phyloP scores from a whole-genome alignment of 2,329 filamentous ascomycete genomes.

The Xylariaceae sp. region DNA sequence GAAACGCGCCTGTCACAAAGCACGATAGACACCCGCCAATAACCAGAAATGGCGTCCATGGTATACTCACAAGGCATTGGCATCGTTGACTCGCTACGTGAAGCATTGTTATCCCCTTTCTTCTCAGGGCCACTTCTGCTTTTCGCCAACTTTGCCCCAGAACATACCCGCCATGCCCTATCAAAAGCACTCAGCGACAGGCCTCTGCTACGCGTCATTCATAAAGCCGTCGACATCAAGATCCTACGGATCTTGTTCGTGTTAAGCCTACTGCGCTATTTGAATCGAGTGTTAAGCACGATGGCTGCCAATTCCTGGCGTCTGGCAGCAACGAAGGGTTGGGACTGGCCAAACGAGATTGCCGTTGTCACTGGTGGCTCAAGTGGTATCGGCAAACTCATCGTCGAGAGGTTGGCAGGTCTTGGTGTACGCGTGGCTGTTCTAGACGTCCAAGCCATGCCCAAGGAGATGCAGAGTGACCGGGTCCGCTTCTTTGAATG shows the following conservation, averaged over 20 bases:
- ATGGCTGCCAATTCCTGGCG: slow-evolving; percentile 15
- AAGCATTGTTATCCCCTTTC: slow-evolving; percentile 11
- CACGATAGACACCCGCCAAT: no score
- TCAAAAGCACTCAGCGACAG: slow-evolving; percentile 1
- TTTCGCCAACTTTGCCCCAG: slow-evolving; percentile 8
- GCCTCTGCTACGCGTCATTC: background rate
- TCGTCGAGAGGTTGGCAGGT: slow-evolving; percentile 12
- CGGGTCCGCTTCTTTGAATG: slow-evolving; percentile 14
- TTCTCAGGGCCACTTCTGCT: slow-evolving; percentile 14
- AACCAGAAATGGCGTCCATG: slow-evolving; percentile 6
- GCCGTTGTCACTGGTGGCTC: slow-evolving; percentile 17
- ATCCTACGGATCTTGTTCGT: slow-evolving; percentile 10
- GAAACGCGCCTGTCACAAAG: no score
- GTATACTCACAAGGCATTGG: slow-evolving; percentile 5
- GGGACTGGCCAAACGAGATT: slow-evolving; percentile 19
- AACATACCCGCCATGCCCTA: slow-evolving; percentile 4
- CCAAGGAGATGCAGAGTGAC: slow-evolving; percentile 10
- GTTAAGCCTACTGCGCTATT: slow-evolving; percentile 3
- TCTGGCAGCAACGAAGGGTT: slow-evolving; percentile 10
- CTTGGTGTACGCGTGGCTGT: slow-evolving; percentile 13
- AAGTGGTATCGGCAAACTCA: slow-evolving; percentile 14
- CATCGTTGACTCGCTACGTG: background rate
- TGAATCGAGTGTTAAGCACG: slow-evolving; percentile 9
- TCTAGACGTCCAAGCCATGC: slow-evolving; percentile 13
- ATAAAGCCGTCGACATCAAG: background rate